Percentiles rank a stretch among this genome's conserved stretches.
Conservation (phyloP, 257 asterid species). For the Solanum ossicruentum region DNA sequence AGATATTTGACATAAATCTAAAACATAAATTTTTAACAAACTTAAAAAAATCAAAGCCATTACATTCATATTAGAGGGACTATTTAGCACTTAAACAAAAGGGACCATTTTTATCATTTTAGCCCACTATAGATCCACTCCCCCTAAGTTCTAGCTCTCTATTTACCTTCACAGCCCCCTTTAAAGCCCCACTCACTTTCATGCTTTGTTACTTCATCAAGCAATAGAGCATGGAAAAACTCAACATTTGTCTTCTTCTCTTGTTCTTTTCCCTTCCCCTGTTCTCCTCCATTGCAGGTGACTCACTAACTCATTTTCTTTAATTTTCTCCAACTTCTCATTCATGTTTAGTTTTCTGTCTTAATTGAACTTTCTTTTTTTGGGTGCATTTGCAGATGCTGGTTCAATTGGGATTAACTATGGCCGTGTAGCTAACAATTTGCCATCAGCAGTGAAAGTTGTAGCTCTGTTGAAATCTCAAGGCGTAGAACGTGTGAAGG, state of each 20-base stretch:
- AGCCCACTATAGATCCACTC: neutral
- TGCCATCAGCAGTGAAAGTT: slow-evolving; percentile 68
- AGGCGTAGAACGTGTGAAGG: slow-evolving; percentile 55
- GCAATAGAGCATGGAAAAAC: neutral
- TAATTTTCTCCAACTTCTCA: neutral
- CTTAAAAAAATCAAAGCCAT: neutral
- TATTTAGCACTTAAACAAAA: neutral
- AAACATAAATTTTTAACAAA: neutral
- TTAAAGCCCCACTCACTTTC: neutral
- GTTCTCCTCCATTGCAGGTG: neutral
- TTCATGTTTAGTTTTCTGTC: neutral
- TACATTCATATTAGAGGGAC: neutral
- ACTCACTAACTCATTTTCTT: neutral
- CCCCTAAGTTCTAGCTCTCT: neutral
- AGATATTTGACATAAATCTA: too few species aligned
- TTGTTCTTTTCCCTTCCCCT: neutral
- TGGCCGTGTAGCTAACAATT: slow-evolving; percentile 71
- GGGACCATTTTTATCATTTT: neutral
- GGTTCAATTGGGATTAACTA: slow-evolving; percentile 77
- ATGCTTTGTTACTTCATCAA: neutral
- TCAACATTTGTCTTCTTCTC: neutral
- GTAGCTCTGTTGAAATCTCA: slow-evolving; percentile 61
- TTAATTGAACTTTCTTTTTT: neutral
- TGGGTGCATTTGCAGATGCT: slow-evolving; percentile 5
- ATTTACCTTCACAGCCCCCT: neutral